Evolutionary conservation across 805 yeast species (phyloP).

Genomic region (Myxozyma geophila): DNA sequence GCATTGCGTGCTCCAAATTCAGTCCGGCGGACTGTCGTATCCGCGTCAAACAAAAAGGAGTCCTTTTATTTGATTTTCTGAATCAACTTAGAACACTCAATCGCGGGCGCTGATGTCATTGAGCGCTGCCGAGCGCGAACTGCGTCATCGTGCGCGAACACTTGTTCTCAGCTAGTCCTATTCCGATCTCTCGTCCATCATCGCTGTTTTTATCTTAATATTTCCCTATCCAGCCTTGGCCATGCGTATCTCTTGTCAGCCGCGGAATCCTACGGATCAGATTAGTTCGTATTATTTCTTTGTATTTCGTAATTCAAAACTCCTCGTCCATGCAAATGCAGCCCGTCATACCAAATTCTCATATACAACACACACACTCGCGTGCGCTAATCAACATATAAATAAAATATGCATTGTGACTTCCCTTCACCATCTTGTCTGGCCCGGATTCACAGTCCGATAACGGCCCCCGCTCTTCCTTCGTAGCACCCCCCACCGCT

Average conservation of each 20-base stretch:
- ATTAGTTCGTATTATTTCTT: background rate
- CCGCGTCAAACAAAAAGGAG: too few species aligned
- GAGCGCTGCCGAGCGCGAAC: too few species aligned
- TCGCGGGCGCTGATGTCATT: too few species aligned
- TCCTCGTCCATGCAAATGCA: background rate
- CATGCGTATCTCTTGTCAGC: background rate
- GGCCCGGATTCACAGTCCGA: constrained; percentile 12
- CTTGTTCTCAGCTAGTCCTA: background rate
- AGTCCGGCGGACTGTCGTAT: too few species aligned
- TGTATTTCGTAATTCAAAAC: background rate
- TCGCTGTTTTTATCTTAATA: too few species aligned
- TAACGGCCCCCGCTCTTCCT: constrained; percentile 16
- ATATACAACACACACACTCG: too few species aligned
- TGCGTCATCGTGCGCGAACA: background rate
- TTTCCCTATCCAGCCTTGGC: background rate
- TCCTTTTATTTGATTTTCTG: too few species aligned
- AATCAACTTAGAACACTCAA: too few species aligned
- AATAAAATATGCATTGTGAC: background rate
- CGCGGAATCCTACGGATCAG: background rate
- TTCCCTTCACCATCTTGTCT: constrained; percentile 15
- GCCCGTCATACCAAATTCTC: too few species aligned
- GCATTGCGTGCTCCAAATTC: too few species aligned
- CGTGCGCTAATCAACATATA: too few species aligned
- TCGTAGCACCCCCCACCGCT: constrained; percentile 24
- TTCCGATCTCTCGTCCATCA: background rate